Conservation (phyloP, 75 land plant genomes). For the Larix kaempferi region DNA sequence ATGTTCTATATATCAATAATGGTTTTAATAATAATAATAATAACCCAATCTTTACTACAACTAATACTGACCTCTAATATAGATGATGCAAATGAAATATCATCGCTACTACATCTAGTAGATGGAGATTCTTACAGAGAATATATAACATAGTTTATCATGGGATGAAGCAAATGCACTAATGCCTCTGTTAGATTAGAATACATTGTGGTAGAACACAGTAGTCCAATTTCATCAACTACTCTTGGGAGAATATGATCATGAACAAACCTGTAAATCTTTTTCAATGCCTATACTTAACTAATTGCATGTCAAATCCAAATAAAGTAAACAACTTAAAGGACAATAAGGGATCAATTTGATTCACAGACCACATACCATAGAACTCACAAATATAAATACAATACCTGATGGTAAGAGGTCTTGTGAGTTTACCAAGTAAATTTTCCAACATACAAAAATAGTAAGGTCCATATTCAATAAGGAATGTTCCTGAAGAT, state of each 20-base stretch:
- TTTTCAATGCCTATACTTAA: constrained; percentile 69
- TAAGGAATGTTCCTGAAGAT: constrained; percentile 83
- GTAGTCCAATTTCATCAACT: constrained; percentile 85
- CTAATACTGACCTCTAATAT: constrained; percentile 40
- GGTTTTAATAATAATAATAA: constrained; percentile 9
- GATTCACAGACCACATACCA: not conserved
- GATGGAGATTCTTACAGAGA: constrained; percentile 62
- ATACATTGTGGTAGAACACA: constrained; percentile 87
- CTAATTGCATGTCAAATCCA: not conserved
- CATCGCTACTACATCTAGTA: constrained; percentile 69
- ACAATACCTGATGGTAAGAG: constrained; percentile 72
- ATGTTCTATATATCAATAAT: not conserved
- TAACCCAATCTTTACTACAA: not conserved
- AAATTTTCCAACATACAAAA: constrained; percentile 78
- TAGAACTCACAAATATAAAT: not conserved
- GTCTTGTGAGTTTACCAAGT: constrained; percentile 76
- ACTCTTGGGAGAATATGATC: constrained; percentile 89
- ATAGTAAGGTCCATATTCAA: constrained; percentile 77
- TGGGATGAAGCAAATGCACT: constrained; percentile 68
- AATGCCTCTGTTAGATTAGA: constrained; percentile 80
- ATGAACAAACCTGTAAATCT: constrained; percentile 74
- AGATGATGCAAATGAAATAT: constrained; percentile 15
- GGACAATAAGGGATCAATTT: not conserved
- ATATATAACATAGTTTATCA: constrained; percentile 55
- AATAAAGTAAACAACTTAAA: not conserved